Evolutionary conservation across 768 basidiomycete species (phyloP).

Genomic region (Lactifluus echinatus): DNA sequence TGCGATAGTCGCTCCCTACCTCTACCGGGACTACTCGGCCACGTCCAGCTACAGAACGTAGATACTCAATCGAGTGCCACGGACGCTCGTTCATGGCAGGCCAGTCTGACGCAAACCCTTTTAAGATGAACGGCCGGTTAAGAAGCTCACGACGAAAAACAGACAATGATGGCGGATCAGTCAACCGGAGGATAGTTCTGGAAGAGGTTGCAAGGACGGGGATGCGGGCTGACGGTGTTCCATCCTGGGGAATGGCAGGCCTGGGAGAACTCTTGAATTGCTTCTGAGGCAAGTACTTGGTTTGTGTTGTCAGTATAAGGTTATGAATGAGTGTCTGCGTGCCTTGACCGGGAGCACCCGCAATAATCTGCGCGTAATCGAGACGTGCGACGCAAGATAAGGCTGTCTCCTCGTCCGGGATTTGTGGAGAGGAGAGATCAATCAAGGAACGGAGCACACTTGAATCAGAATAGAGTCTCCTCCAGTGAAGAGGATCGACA

Average conservation of each 20-base stretch:
- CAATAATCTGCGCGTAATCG: constrained; percentile 77
- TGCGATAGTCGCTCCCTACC: constrained; percentile 76
- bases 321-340: constrained; percentile 54
- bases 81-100: constrained; percentile 62
- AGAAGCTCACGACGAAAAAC: constrained; percentile 37
- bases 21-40: constrained; percentile 89
- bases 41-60: constrained; percentile 61
- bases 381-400: constrained; percentile 47
- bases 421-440: constrained; percentile 22
- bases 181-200: constrained; percentile 32
- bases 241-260: neutral
- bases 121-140: constrained; percentile 63
- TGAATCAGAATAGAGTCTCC: constrained; percentile 70
- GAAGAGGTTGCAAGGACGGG: constrained; percentile 12
- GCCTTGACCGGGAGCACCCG: constrained; percentile 60
- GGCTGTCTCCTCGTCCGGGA: constrained; percentile 22
- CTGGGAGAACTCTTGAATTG: neutral
- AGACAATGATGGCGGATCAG: constrained; percentile 46
- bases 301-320: constrained; percentile 56
- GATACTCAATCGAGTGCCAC: constrained; percentile 66
- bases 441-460: constrained; percentile 49
- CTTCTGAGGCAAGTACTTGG: constrained; percentile 20
- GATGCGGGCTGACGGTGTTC: neutral
- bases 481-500: constrained; percentile 39
- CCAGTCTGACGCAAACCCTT: constrained; percentile 59